phyloP scores from a whole-genome alignment of 2,329 filamentous ascomycete species.

The Penicillium sp. region DNA sequence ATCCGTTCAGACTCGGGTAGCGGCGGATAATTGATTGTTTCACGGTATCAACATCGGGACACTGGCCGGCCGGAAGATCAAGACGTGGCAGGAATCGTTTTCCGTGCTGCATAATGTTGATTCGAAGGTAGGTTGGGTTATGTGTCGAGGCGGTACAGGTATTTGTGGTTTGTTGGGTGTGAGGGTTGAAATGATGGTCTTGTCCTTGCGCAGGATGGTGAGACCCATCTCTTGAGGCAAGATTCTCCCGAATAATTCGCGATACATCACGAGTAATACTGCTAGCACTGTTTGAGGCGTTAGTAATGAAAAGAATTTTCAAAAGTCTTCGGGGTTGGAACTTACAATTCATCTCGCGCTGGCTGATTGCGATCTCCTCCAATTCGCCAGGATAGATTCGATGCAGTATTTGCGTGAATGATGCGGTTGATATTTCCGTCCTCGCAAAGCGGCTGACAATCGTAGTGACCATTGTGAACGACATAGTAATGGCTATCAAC shows the following conservation, averaged over 20 bases:
- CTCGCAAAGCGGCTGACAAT: constrained; percentile 39
- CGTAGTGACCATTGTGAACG: constrained; percentile 40
- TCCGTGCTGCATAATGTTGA: constrained; percentile 43
- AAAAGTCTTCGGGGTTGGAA: constrained; percentile 1
- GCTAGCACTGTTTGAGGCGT: constrained; percentile 40
- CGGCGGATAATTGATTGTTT: constrained; percentile 38
- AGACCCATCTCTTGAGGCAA: constrained; percentile 30
- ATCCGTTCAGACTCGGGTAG: constrained; percentile 24
- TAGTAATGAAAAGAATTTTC: constrained; percentile 12
- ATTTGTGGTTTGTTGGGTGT: not conserved
- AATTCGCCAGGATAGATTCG: constrained; percentile 42
- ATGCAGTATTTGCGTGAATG: constrained; percentile 36
- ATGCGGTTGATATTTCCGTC: constrained; percentile 42
- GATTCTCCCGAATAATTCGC: constrained; percentile 45
- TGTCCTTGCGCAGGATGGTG: not conserved
- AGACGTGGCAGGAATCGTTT: constrained; percentile 46
- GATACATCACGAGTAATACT: constrained; percentile 47
- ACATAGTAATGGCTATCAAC: constrained; percentile 50
- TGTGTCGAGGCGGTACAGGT: constrained; percentile 2
- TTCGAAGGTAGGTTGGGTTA: constrained; percentile 36
- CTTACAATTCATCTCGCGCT: constrained; percentile 49
- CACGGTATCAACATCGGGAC: constrained; percentile 37
- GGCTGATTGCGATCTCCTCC: constrained; percentile 34
- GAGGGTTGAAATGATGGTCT: constrained; percentile 12
- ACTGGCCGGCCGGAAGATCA: constrained; percentile 41